Evolutionary conservation across 306 rosid genomes (phyloP).

Genomic region (Cotoneaster glaucophyllus): DNA sequence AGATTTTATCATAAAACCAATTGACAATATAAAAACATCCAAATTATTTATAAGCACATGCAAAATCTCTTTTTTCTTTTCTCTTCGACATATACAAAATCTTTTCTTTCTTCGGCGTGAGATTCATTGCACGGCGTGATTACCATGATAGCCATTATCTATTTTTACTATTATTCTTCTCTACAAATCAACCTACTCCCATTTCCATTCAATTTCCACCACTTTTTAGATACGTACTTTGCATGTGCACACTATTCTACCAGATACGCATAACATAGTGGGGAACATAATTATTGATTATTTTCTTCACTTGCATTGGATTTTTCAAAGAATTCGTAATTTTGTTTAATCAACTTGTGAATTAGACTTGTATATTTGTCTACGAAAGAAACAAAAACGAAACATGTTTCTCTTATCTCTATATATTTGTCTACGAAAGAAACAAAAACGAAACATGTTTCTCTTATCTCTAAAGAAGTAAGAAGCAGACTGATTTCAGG

Average conservation of each 20-base stretch:
- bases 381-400: neutral
- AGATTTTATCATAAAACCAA: no score
- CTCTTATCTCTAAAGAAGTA: neutral
- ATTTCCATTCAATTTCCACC: neutral
- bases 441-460: neutral
- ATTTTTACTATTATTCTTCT: neutral
- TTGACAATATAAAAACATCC: fast-evolving
- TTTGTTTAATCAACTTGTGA: neutral
- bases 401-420: neutral
- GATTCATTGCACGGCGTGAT: neutral
- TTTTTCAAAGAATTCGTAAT: neutral
- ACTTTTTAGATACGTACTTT: neutral
- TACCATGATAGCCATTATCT: neutral
- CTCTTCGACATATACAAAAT: no score
- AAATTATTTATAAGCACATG: no score
- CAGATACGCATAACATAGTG: neutral
- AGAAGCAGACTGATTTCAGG: neutral
- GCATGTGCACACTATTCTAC: neutral
- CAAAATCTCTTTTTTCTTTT: no score
- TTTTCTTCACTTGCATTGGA: neutral
- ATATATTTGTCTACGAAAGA: neutral
- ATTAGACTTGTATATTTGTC: neutral
- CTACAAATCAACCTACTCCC: neutral
- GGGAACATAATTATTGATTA: neutral
- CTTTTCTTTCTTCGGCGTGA: neutral